Conservation (phyloP, 73 alveolate species). For the Paramecium sexaurelia region DNA sequence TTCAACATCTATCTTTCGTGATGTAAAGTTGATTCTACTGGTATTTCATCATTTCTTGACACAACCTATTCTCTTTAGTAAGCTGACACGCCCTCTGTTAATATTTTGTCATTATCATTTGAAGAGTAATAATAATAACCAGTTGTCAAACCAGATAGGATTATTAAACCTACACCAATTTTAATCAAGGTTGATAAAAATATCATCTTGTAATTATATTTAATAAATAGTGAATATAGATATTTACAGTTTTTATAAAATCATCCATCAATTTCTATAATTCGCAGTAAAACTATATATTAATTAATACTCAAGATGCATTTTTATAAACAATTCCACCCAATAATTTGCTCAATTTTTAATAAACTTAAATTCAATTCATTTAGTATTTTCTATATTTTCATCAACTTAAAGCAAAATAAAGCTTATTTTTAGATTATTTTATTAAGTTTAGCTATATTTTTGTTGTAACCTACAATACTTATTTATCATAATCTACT, state of each 20-base stretch:
- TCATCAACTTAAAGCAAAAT: too few relatives aligned
- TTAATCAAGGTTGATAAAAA: neutral
- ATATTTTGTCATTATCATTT: neutral
- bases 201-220: neutral
- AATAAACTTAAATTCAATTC: too few relatives aligned
- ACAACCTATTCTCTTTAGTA: constrained; percentile 7
- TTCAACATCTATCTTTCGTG: neutral
- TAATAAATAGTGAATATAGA: neutral
- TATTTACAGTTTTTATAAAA: neutral
- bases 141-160: neutral
- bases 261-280: neutral
- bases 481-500: too few relatives aligned
- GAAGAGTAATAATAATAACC: neutral
- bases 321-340: too few relatives aligned
- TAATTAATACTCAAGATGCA: too few relatives aligned
- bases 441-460: too few relatives aligned
- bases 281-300: too few relatives aligned
- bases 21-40: neutral
- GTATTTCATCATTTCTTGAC: neutral
- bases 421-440: too few relatives aligned
- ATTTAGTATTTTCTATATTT: too few relatives aligned
- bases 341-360: too few relatives aligned
- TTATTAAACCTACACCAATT: neutral
- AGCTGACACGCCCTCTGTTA: neutral
- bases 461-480: too few relatives aligned